Percentiles rank a stretch among this genome's conserved stretches.
Conservation (phyloP, 805 yeast genomes). For the Yamadazyma sp. region DNA sequence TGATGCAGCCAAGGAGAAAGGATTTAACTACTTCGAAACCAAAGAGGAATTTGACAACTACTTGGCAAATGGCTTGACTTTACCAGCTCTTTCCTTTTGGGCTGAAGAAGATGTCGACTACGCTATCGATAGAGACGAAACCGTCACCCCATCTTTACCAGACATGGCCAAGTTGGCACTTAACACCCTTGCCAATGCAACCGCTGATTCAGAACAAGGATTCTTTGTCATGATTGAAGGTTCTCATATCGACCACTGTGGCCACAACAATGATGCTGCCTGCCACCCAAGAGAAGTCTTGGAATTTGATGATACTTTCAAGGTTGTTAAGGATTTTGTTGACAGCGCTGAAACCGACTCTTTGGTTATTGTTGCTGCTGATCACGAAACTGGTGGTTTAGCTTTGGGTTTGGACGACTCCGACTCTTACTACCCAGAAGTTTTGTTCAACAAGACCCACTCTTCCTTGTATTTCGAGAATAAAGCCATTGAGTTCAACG, state of each 20-base stretch:
- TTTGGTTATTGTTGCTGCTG: slow-evolving; percentile 77
- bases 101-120: slow-evolving; percentile 81
- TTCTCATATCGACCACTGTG: slow-evolving; percentile 91
- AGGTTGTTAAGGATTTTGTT: slow-evolving; percentile 70
- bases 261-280: slow-evolving; percentile 88
- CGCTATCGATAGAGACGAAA: slow-evolving; percentile 70
- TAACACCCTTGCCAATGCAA: slow-evolving; percentile 58
- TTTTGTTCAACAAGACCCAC: slow-evolving; percentile 63
- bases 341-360: slow-evolving; percentile 72
- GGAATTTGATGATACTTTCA: slow-evolving; percentile 81
- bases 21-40: slow-evolving; percentile 55
- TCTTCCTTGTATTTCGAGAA: slow-evolving; percentile 83
- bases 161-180: slow-evolving; percentile 79
- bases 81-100: slow-evolving; percentile 77
- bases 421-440: slow-evolving; percentile 73
- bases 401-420: slow-evolving; percentile 10
- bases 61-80: slow-evolving; percentile 56
- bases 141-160: slow-evolving; percentile 66
- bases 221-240: slow-evolving; percentile 86
- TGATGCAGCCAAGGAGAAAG: slow-evolving; percentile 55
- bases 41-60: slow-evolving; percentile 56
- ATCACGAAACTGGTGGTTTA: slow-evolving; percentile 95
- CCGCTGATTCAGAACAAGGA: slow-evolving; percentile 72
- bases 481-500: slow-evolving; percentile 66
- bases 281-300: slow-evolving; percentile 87